phyloP scores from a whole-genome alignment of 306 rosid genomes.

The Heteromeles arbutifolia region DNA sequence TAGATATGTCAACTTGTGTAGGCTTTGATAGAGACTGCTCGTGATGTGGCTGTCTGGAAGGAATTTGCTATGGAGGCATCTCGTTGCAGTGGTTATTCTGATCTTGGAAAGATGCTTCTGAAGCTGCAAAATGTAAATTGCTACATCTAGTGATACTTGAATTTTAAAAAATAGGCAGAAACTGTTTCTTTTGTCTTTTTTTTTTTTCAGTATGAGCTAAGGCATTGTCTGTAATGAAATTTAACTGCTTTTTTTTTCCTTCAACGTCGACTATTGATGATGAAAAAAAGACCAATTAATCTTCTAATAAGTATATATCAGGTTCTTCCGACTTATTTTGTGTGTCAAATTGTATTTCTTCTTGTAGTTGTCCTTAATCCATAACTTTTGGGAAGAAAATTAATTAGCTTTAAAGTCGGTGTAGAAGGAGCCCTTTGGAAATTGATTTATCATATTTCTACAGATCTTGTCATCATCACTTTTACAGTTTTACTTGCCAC shows the following conservation, averaged over 20 bases:
- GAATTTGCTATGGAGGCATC: slow-evolving; percentile 94
- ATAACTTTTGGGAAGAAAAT: not conserved
- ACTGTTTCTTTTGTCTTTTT: not conserved
- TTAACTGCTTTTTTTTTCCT: not conserved
- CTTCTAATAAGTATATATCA: not conserved
- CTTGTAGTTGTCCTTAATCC: not conserved
- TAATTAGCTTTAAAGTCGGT: not conserved
- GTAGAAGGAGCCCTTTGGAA: not conserved
- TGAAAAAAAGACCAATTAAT: not conserved
- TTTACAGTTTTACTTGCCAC: not conserved
- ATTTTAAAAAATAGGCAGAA: slow-evolving; percentile 10
- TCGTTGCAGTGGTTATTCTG: slow-evolving; percentile 65
- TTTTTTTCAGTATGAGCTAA: not conserved
- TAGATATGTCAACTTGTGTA: slow-evolving; percentile 29
- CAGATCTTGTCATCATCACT: not conserved
- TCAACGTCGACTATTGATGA: not conserved
- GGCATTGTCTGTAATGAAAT: not conserved
- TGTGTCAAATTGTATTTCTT: not conserved
- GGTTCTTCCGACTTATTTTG: not conserved
- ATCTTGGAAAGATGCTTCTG: slow-evolving; percentile 85
- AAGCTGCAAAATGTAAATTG: slow-evolving; percentile 82
- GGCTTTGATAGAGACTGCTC: slow-evolving; percentile 80
- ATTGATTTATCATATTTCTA: not conserved
- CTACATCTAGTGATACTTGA: slow-evolving; percentile 31
- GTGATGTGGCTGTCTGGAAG: slow-evolving; percentile 74